phyloP scores from a whole-genome alignment of 1,139 yeast species.

The Tardiomyces digboiensis region DNA sequence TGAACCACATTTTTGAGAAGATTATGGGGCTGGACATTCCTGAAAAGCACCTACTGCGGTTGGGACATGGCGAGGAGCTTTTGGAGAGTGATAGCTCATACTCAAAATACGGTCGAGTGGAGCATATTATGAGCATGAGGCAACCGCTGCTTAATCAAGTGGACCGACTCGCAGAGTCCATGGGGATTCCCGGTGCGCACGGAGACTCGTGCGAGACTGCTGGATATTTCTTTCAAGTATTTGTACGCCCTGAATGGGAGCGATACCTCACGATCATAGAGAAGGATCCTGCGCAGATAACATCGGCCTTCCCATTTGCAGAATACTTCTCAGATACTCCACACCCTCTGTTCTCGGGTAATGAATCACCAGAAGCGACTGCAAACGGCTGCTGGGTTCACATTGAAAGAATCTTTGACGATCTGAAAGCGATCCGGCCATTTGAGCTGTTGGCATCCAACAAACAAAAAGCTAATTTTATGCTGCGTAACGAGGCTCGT shows the following conservation, averaged over 20 bases:
- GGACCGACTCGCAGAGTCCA: conserved; percentile 24
- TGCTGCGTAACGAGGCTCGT: conserved; percentile 21
- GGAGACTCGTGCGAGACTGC: conserved; percentile 38
- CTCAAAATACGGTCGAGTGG: conserved; percentile 17
- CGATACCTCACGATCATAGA: conserved; percentile 11
- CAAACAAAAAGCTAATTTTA: conserved; percentile 16
- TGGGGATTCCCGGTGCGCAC: conserved; percentile 34
- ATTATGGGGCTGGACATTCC: conserved; percentile 16
- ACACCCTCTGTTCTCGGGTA: background rate
- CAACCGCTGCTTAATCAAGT: conserved; percentile 22
- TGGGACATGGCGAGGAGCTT: conserved; percentile 16
- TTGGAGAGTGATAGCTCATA: conserved; percentile 7
- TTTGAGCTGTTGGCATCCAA: conserved; percentile 20
- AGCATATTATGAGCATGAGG: conserved; percentile 12
- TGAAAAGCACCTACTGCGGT: conserved; percentile 17
- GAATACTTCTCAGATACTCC: background rate
- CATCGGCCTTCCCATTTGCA: background rate
- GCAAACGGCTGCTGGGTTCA: conserved; percentile 10
- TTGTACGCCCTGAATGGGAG: conserved; percentile 29
- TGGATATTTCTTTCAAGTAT: conserved; percentile 24
- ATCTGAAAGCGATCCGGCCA: conserved; percentile 26
- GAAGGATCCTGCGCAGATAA: background rate
- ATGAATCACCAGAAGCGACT: background rate
- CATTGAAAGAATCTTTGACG: conserved; percentile 22
- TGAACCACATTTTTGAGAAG: conserved; percentile 16